Evolutionary conservation across 2,329 filamentous ascomycete genomes (phyloP), one percentile per base, ranked within the genome.

Genomic region (Pyrenophora graminea): DNA sequence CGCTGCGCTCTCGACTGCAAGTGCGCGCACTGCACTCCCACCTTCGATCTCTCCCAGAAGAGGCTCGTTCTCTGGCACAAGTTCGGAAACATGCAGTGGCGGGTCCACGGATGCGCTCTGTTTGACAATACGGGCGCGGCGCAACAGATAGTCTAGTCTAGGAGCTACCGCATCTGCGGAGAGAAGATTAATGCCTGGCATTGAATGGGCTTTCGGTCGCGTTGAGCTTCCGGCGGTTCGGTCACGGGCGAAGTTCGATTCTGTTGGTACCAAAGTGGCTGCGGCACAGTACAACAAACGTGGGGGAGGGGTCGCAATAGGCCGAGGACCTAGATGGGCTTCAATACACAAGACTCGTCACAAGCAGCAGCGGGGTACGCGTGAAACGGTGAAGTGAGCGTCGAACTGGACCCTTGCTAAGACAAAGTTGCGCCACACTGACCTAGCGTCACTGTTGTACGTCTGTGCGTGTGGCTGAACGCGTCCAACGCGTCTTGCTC

Each of bases 1-100:
- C 43, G 88, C 89, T 9, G 91, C 91, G 15, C 88, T 91, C 73
- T 97, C 94, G 39, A 96, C 84, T 18, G 89, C 82, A 30, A 87
- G 85, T 68, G 85, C 85, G 31, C 76, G 75, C 21, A 73, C 69
- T 59, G 86, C 85, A 38, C 82, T 82, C 52, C 63, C 60, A 27
- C 58, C 64, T 36, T 59, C 54, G 40, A 60, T 48, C n/a, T 59
- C 50, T 2, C 56, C 58, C 32, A 72, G 55, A 13, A 74, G 59
- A 37, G 62, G 48, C 31, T 70, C 66, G 15, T 62, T 57, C 18
- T 68, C 66, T 2, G 60, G 54, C 12, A 68, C 59, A 32, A 80
- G 62, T 39, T 76, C 72, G 6, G 74, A 66, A 1, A 71, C 66
- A n/a, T 74, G 72, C 4, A 80, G 62, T 12, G 76, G 73, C 38